Conservation (phyloP, 2,329 filamentous ascomycete species). For the Penicillium griseofulvum region DNA sequence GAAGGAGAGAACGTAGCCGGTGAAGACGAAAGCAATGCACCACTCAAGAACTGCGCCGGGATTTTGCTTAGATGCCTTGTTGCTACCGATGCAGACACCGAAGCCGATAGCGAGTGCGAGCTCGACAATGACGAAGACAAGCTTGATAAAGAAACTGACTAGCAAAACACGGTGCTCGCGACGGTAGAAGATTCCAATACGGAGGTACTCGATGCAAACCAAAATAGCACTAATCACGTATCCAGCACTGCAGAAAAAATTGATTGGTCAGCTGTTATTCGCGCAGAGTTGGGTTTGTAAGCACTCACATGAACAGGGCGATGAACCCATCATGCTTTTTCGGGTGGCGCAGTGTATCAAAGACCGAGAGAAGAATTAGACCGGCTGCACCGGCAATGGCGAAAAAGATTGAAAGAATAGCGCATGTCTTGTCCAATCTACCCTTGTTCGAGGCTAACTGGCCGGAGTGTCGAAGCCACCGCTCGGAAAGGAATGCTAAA, state of each 20-base stretch:
- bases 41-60: slow-evolving; percentile 75
- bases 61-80: slow-evolving; percentile 54
- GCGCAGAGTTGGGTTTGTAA: background rate
- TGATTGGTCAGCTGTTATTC: background rate
- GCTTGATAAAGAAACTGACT: slow-evolving; percentile 82
- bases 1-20: slow-evolving; percentile 84
- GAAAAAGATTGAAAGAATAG: slow-evolving; percentile 50
- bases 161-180: slow-evolving; percentile 67
- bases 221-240: slow-evolving; percentile 84
- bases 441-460: slow-evolving; percentile 71
- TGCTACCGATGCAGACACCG: slow-evolving; percentile 50
- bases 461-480: slow-evolving; percentile 79
- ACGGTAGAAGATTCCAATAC: slow-evolving; percentile 75
- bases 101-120: slow-evolving; percentile 67
- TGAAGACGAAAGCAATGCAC: slow-evolving; percentile 78
- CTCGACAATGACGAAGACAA: slow-evolving; percentile 79
- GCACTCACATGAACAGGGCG: slow-evolving; percentile 67
- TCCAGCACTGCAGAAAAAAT: slow-evolving; percentile 51
- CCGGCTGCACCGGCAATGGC: slow-evolving; percentile 75
- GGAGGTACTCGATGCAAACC: slow-evolving; percentile 86
- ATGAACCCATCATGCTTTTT: slow-evolving; percentile 73
- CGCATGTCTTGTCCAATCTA: slow-evolving; percentile 39
- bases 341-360: slow-evolving; percentile 72
- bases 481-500: slow-evolving; percentile 74
- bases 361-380: slow-evolving; percentile 78